phyloP scores from a whole-genome alignment of 345 rosid genomes.

The Syzygium grande region DNA sequence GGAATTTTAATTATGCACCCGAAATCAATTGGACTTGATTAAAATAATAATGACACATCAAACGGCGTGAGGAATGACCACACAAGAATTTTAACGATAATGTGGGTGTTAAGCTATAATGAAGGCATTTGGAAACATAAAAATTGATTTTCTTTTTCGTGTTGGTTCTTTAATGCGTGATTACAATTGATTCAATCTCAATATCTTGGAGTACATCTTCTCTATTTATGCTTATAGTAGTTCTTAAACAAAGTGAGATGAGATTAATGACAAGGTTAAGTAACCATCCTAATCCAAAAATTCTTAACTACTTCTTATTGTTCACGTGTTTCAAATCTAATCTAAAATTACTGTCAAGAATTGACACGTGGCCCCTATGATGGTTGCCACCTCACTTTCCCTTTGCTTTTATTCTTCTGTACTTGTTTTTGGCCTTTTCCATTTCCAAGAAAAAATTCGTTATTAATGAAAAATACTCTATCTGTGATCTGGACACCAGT shows the following conservation, averaged over 20 bases:
- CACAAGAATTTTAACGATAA: fast-evolving
- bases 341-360: neutral
- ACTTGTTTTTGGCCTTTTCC: neutral
- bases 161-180: neutral
- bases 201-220: neutral
- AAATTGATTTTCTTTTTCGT: neutral
- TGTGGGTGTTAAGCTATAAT: neutral
- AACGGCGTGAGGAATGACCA: fast-evolving
- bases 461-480: neutral
- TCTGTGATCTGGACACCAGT: neutral
- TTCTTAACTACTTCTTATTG: neutral
- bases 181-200: neutral
- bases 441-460: neutral
- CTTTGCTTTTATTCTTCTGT: neutral
- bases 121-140: neutral
- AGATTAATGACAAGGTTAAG: neutral
- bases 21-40: neutral
- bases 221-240: neutral
- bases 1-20: neutral
- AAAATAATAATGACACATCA: neutral
- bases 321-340: neutral
- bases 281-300: neutral
- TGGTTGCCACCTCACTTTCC: neutral
- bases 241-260: neutral
- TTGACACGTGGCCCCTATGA: neutral